These are phyloP conservation scores for Colletotrichum tropicicola DNA, from an alignment of 2,329 filamentous ascomycete genomes.

Conservation along the genomic window DNA sequence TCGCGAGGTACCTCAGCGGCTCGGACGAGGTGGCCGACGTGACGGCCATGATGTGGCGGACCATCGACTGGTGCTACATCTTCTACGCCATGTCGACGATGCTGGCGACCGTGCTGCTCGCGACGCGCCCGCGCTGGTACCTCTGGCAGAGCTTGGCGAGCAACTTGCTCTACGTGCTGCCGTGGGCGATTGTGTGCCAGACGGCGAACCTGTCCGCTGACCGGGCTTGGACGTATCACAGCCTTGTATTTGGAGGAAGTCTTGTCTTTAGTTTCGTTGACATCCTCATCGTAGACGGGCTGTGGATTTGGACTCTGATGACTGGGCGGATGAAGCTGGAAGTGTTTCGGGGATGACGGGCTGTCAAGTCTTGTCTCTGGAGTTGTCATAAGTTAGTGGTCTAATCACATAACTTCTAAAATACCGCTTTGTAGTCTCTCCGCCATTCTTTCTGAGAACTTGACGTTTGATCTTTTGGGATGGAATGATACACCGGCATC, in stretches of 20 bases:
- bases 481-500: too few species aligned
- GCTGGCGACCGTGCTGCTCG: conserved; percentile 70
- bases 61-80: conserved; percentile 73
- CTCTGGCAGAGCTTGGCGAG: conserved; percentile 72
- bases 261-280: conserved; percentile 73
- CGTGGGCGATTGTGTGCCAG: conserved; percentile 73
- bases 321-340: conserved; percentile 53
- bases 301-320: conserved; percentile 62
- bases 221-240: conserved; percentile 74
- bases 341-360: conserved; percentile 37
- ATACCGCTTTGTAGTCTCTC: too few species aligned
- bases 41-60: conserved; percentile 71
- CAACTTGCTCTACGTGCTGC: conserved; percentile 74
- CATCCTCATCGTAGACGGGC: conserved; percentile 56
- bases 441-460: too few species aligned
- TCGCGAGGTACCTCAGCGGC: conserved; percentile 69
- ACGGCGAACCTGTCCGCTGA: conserved; percentile 53
- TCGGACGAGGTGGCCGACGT: conserved; percentile 67
- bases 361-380: too few species aligned
- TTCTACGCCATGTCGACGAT: conserved; percentile 74
- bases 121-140: conserved; percentile 73
- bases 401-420: too few species aligned
- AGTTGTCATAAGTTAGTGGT: too few species aligned
- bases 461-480: too few species aligned
- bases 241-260: conserved; percentile 73